phyloP scores from a whole-genome alignment of 1,139 yeast genomes.

The Geotrichum restrictum region DNA sequence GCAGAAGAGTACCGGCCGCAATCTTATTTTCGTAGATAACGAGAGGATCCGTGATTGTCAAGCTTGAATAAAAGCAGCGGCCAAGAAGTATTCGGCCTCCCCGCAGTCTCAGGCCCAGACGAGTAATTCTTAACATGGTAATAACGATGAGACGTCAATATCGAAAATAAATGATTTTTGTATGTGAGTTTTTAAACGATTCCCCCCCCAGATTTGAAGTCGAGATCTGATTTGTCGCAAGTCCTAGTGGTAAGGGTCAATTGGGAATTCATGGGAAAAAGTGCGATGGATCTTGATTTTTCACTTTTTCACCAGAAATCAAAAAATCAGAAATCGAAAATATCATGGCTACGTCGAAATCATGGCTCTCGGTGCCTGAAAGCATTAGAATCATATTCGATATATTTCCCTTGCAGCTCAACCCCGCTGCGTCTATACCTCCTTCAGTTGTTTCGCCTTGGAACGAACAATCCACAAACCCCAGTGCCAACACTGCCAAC shows the following conservation, averaged over 20 bases:
- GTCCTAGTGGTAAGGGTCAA: constrained; percentile 2
- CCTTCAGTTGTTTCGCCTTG: constrained; percentile 4
- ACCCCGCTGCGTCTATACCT: constrained; percentile 35
- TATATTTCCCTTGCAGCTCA: constrained; percentile 46
- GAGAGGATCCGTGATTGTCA: constrained; percentile 63
- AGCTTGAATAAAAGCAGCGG: constrained; percentile 11
- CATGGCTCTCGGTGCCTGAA: constrained; percentile 42
- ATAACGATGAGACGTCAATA: too few relatives aligned
- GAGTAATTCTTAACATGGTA: constrained; percentile 10
- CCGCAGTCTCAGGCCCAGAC: background rate
- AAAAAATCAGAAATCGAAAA: background rate
- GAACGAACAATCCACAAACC: constrained; percentile 10
- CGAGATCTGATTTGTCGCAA: constrained; percentile 1
- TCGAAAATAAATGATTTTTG: too few relatives aligned
- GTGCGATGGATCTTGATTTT: background rate
- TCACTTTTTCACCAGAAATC: background rate
- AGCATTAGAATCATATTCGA: constrained; percentile 47
- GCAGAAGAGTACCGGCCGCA: constrained; percentile 47
- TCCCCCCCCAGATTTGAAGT: background rate
- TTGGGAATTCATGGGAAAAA: background rate
- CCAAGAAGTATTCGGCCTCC: background rate
- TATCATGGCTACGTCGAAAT: constrained; percentile 9
- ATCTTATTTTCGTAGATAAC: constrained; percentile 54
- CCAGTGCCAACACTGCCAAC: background rate
- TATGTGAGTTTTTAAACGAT: background rate